Base-by-base conservation (phyloP, 192 early-diverging fungal genomes). In the Backusella parvicylindrica region DNA sequence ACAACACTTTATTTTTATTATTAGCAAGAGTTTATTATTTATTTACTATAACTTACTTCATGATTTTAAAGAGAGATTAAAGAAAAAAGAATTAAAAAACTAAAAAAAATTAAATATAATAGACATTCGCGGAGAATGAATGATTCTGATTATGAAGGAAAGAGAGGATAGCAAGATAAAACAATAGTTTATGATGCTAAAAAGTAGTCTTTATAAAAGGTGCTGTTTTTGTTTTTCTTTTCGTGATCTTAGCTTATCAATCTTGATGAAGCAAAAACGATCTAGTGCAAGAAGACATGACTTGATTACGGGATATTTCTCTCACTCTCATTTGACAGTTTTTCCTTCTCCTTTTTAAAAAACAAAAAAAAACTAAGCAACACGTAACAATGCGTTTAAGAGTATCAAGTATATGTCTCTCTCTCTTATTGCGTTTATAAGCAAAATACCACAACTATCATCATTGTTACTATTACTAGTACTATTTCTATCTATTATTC, bases 1-100 rank as follows among this genome's bases (percentile, higher is more conserved):
- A 95, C 88, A 31, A 92, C 92, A 78, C 94, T 95, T 74, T 11
- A 30, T 60, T 26, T 23, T 12, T 60, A 3, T 11, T 28, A 3
- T 28, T 28, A 60, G 21, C 18, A 53, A 53, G n/a, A n/a, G 53
- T 28, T 12, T 26, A 9, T 28, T 60, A 8, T 12, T 11, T 26
- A 38, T 12, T 47, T 41, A 41, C 40, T 47, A 47, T 47, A 47
- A 47, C 43, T 47, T 47, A 47, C 43, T 47, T 47, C 43, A 47
- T 47, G 18, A 47, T 47, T 6, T 47, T 47, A 47, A 47, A 47
- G 43, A 47, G 43, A 35, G 33, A 35, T 35, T 47, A 16, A 18
- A 47, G 43, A 47, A 18, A 16, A n/a, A 35, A 35, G n/a, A 47
- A n/a, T n/a, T 21, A n/a, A 47, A 47, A 1, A 47, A 47, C 6